Evolutionary conservation across 1,139 yeast species (phyloP).

Genomic region (Meyerozyma athensensis): DNA sequence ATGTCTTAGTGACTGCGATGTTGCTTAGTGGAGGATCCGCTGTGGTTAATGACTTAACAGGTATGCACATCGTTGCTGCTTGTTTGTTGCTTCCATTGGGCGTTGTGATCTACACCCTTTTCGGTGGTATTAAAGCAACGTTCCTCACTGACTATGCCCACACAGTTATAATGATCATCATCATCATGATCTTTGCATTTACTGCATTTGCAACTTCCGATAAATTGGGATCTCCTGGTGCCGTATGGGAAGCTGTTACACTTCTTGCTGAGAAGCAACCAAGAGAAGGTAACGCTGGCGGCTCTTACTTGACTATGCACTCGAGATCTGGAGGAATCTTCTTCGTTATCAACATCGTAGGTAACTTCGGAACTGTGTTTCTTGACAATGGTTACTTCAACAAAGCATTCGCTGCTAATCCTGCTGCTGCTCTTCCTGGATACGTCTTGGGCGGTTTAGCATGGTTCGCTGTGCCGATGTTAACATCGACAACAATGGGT

Average conservation of each 20-base stretch:
- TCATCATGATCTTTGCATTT: slow-evolving; percentile 60
- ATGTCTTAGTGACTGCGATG: slow-evolving; percentile 84
- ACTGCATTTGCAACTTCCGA: slow-evolving; percentile 56
- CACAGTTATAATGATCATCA: slow-evolving; percentile 56
- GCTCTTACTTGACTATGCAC: slow-evolving; percentile 73
- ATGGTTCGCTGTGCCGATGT: slow-evolving; percentile 88
- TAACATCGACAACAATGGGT: slow-evolving; percentile 80
- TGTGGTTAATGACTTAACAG: slow-evolving; percentile 69
- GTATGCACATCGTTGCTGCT: slow-evolving; percentile 79
- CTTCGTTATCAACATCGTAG: slow-evolving; percentile 76
- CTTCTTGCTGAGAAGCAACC: slow-evolving; percentile 56
- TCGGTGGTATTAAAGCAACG: slow-evolving; percentile 90
- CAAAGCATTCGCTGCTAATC: slow-evolving; percentile 83
- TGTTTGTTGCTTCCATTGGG: slow-evolving; percentile 79
- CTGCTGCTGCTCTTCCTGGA: slow-evolving; percentile 85
- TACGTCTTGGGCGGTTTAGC: slow-evolving; percentile 86
- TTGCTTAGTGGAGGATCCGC: slow-evolving; percentile 84
- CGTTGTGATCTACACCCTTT: slow-evolving; percentile 74
- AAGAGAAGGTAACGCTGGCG: slow-evolving; percentile 70
- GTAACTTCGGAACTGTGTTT: slow-evolving; percentile 86
- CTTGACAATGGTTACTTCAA: slow-evolving; percentile 89
- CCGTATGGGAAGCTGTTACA: slow-evolving; percentile 65
- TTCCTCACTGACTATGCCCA: slow-evolving; percentile 85
- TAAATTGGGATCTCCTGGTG: slow-evolving; percentile 75
- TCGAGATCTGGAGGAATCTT: slow-evolving; percentile 77